Evolutionary conservation across 2,329 filamentous ascomycete genomes (phyloP), one percentile per base, ranked within the genome.

Genomic region (Akanthomyces dipterigenus): DNA sequence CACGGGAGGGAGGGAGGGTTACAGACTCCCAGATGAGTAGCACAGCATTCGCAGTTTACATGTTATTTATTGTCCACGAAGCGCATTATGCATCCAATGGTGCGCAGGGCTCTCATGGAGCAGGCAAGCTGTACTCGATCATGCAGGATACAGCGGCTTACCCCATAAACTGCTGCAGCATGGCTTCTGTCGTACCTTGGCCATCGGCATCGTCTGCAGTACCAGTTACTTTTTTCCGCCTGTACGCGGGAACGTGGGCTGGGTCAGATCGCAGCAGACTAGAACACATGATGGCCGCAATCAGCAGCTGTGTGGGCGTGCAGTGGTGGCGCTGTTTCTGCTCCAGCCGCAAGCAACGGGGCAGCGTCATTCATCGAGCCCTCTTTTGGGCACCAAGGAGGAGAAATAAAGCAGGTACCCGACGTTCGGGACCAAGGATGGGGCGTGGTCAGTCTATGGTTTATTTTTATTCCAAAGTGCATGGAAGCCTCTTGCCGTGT

Each of bases 241-340:
- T 43, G 8, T 4, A 26, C 51, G 22, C 7, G n/a, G 22, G 38
- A n/a, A 7, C 9, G 18, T 34, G 14, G 45, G 50, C 22, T 49
- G 34, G 51, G 36, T 34, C 31, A 42, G 51, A 55, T 55, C 40
- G 51, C 59, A 56, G 59, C 51, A 56, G 59, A 50, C 59, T 26
- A 46, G 42, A 20, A 55, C 59, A 56, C 59, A 61, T 61, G 59
- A 61, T 56, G 43, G 26, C 14, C 24, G 16, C 6, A 49, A 55
- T 61, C 59, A 61, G 59, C 59, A 55, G 59, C 45, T 31, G 45
- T 43, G 57, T 24, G 38, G 36, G 48, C n/a, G 46, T 31, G 42
- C 36, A 45, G 28, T 31, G 36, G 55, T 49, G 45, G 55, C 46
- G 36, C 55, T 28, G 46, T 31, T 34, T 22, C 36, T 6, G 14